A percentile compares a stretch with the other conserved stretches of the same genome.
Evolutionary conservation across 306 rosid genomes (phyloP).

Genomic region (Medicago arabica): DNA sequence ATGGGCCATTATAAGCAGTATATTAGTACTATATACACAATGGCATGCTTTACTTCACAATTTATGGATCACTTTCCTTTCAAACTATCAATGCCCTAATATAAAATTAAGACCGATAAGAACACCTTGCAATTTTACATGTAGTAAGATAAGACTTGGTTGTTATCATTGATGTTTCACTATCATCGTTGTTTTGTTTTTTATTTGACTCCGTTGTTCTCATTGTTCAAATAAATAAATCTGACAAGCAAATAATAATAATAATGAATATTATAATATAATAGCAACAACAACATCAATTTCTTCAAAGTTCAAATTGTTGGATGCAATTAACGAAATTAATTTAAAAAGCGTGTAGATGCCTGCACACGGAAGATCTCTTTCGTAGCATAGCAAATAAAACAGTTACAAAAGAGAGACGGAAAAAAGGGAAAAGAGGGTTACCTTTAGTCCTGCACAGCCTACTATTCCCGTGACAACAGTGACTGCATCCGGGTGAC

Average conservation of each 20-base stretch:
- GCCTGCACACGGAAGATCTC: neutral
- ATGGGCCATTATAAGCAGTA: slow-evolving; percentile 6
- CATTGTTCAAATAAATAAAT: neutral
- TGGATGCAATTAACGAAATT: neutral
- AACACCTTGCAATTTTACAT: slow-evolving; percentile 10
- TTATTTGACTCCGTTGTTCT: neutral
- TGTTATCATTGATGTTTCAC: neutral
- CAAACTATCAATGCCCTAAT: slow-evolving; percentile 18
- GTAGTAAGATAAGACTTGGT: slow-evolving; percentile 7
- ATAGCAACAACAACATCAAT: neutral
- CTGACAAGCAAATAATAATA: neutral
- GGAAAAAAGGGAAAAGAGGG: slow-evolving; percentile 30
- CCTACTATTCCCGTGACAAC: slow-evolving; percentile 98
- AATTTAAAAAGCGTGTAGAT: neutral
- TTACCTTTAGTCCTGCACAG: slow-evolving; percentile 97
- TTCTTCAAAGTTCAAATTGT: slow-evolving; percentile 6
- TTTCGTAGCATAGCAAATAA: slow-evolving; percentile 3
- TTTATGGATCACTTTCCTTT: slow-evolving; percentile 10
- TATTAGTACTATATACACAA: neutral
- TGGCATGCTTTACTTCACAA: slow-evolving; percentile 3
- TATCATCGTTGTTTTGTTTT: neutral
- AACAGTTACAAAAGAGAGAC: slow-evolving; percentile 9
- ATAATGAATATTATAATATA: neutral
- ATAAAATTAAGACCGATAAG: neutral
- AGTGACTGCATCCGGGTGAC: slow-evolving; percentile 93